Base-by-base conservation (phyloP, 441 rosid species). In the Populus hybrid region DNA sequence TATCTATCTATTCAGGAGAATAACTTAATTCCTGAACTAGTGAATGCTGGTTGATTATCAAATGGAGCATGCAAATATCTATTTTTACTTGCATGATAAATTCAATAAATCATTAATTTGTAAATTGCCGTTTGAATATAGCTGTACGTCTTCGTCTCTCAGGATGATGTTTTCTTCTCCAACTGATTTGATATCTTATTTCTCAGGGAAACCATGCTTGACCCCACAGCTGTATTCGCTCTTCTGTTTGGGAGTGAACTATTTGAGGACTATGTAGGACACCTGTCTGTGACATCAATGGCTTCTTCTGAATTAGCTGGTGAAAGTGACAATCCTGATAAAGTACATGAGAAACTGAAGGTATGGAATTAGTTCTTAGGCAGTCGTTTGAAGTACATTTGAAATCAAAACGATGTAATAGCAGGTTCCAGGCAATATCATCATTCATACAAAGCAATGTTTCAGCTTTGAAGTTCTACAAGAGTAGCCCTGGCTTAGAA, bases 181-280 rank as follows among this genome's bases (percentile, higher is more conserved):
- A 29, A 50, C 23, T 3, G 9, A 28, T 23, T 8, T 20, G 21
- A 33, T 42, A 14, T 64, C 26, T 10, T 69, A 6, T 64, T 16
- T 65, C 23, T 56, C 87, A 93, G 98, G 83, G 97, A 92, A 74
- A 86, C 94, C 2, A 92, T 95, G 93, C 87, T 95, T 79, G 99
- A 95, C 68, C 94, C 99, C 28, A 93, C 90, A 1, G 91, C 98
- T 40, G 96, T 92, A 18, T 95, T 95, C 74, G 91, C 98, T 77
- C 95, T 93, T 77, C 93, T 95, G 24, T 95, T 95, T n/a, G 98
- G 99, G 78, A 95, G 99, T 79, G 98, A 95, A 73, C 84, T 91
- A 29, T 92, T 95, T 7, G 97, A 95, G 83, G 93, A 93, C 77
- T 95, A 95, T 83, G 80, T 95, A 2, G 99, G 99, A 33, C 99